These are phyloP conservation scores for Exserohilum turcica DNA, from an alignment of 2,329 filamentous ascomycete genomes.

Conservation along the genomic window DNA sequence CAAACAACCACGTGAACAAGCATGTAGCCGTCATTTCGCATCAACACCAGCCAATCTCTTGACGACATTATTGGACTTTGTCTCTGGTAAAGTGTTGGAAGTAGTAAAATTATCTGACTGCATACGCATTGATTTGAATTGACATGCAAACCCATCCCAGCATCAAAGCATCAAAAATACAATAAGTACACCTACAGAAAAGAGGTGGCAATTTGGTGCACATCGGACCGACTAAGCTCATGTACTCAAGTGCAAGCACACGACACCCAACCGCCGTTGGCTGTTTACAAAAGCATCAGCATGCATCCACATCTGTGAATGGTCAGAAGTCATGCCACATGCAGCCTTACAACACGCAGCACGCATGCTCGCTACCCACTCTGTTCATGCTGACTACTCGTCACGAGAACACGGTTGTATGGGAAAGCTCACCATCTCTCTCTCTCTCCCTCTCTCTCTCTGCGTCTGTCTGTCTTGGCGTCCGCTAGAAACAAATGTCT, in stretches of 20 bases:
- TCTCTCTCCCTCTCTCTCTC: not conserved
- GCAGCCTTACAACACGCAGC: not conserved
- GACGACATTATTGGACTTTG: not conserved
- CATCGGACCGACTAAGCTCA: slow-evolving; percentile 2
- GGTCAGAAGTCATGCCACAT: slow-evolving; percentile 18
- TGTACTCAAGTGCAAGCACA: slow-evolving; percentile 6
- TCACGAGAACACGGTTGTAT: not conserved
- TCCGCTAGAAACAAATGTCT: not conserved
- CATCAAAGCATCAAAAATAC: not conserved
- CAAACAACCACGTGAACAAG: slow-evolving; percentile 7
- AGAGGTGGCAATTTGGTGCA: not conserved
- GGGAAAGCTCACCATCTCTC: no score
- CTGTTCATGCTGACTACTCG: not conserved
- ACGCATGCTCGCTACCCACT: not conserved
- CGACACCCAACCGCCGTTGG: not conserved
- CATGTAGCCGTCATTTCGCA: not conserved
- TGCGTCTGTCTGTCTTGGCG: not conserved
- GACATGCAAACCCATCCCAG: not conserved
- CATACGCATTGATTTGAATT: not conserved
- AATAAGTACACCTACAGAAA: not conserved
- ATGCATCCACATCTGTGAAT: slow-evolving; percentile 2
- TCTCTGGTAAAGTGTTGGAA: not conserved
- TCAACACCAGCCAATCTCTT: not conserved
- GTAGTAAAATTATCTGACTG: not conserved
- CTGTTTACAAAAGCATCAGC: not conserved